A percentile compares a stretch with the other conserved stretches of the same genome.
phyloP scores from a whole-genome alignment of 169 alveolate species.

The Cystoisospora suis region DNA sequence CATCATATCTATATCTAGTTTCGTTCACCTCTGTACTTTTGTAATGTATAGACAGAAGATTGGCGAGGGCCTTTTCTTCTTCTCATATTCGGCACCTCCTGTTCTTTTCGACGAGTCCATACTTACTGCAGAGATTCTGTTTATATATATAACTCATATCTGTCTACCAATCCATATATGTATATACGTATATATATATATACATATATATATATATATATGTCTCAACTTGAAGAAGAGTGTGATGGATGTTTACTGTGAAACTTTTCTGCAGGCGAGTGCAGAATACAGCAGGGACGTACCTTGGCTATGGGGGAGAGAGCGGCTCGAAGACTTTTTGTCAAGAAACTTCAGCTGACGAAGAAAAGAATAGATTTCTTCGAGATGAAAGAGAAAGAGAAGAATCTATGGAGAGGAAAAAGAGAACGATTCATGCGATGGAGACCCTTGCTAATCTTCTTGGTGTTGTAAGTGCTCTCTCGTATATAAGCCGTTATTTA shows the following conservation, averaged over 20 bases:
- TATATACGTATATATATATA: neutral
- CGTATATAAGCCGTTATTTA: too few species aligned
- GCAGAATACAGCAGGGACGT: constrained; percentile 31
- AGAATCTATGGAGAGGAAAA: too few species aligned
- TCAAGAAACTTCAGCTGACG: too few species aligned
- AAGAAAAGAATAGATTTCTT: too few species aligned
- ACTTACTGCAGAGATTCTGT: neutral
- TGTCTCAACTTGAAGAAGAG: neutral
- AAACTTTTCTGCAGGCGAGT: neutral
- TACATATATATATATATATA: too few species aligned
- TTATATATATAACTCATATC: neutral
- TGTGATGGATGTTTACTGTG: neutral
- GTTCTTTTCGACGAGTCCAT: neutral
- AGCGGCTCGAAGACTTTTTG: too few species aligned
- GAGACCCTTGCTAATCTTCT: too few species aligned
- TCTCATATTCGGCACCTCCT: neutral
- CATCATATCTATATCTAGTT: neutral
- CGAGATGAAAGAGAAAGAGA: too few species aligned
- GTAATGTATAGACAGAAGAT: neutral
- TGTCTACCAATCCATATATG: neutral
- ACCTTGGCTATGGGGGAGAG: too few species aligned
- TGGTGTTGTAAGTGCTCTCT: too few species aligned
- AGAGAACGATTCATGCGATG: too few species aligned
- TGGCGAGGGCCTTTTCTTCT: neutral
- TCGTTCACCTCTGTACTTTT: neutral